Evolutionary conservation across 2,329 filamentous ascomycete species (phyloP).

Genomic region (Fusarium kyushuense): DNA sequence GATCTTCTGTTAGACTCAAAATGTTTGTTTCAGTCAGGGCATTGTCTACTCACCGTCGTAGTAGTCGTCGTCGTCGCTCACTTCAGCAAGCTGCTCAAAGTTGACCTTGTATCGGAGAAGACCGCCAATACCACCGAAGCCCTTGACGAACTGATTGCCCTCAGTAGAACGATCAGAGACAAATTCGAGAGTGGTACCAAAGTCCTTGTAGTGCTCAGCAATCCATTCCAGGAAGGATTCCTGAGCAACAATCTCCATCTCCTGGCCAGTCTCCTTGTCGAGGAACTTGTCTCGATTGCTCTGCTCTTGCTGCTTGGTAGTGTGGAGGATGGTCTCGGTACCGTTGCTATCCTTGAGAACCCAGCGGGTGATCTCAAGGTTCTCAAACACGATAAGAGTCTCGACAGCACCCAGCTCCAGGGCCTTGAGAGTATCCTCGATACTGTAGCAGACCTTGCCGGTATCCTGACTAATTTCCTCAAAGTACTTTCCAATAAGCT

Average conservation of each 20-base stretch:
- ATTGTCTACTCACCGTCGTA: slow-evolving; percentile 69
- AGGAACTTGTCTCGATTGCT: slow-evolving; percentile 84
- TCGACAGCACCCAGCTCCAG: slow-evolving; percentile 95
- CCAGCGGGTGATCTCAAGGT: slow-evolving; percentile 94
- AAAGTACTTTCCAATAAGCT: slow-evolving; percentile 98
- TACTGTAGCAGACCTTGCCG: slow-evolving; percentile 96
- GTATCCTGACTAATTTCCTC: slow-evolving; percentile 99
- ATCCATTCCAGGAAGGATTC: slow-evolving; percentile 99
- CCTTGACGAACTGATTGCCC: slow-evolving; percentile 99
- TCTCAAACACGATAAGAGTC: slow-evolving; percentile 96
- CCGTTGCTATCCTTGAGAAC: slow-evolving; percentile 83
- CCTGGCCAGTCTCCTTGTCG: slow-evolving; percentile 94
- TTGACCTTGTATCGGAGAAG: slow-evolving; percentile 99
- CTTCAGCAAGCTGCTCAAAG: slow-evolving; percentile 97
- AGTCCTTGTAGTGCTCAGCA: slow-evolving; percentile 97
- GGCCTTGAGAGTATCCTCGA: slow-evolving; percentile 97
- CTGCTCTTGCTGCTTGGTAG: slow-evolving; percentile 81
- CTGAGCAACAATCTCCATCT: slow-evolving; percentile 94
- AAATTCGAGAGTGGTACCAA: slow-evolving; percentile 94
- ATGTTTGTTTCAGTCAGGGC: not conserved
- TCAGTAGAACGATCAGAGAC: slow-evolving; percentile 97
- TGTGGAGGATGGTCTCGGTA: slow-evolving; percentile 81
- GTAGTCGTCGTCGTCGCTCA: slow-evolving; percentile 95
- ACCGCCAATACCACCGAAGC: slow-evolving; percentile 97
- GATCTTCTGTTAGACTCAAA: slow-evolving; percentile 26